A percentile compares a stretch with the other conserved stretches of the same genome.
Conservation (phyloP, 495 filamentous ascomycete genomes). For the Penicilliopsis zonata region DNA sequence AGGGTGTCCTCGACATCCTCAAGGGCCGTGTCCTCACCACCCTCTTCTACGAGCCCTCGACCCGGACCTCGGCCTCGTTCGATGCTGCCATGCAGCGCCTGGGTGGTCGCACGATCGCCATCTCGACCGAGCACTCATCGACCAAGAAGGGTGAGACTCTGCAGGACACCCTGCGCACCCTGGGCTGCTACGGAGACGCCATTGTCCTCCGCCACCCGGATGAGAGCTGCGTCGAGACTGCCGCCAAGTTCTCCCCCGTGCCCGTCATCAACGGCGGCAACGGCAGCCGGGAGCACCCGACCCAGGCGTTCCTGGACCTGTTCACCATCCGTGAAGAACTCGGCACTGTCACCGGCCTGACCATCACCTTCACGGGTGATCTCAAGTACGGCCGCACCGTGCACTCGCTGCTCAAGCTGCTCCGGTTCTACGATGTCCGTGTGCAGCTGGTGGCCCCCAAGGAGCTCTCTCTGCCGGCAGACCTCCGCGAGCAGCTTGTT, state of each 20-base stretch:
- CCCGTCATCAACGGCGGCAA: constrained; percentile 97
- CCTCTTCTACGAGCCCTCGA: constrained; percentile 96
- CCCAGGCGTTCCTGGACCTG: constrained; percentile 95
- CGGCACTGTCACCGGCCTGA: constrained; percentile 84
- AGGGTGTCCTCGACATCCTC: constrained; percentile 78
- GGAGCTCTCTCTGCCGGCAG: constrained; percentile 61
- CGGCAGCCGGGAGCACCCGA: constrained; percentile 88
- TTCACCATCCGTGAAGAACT: constrained; percentile 98
- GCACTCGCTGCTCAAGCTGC: constrained; percentile 84
- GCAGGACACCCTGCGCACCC: constrained; percentile 84
- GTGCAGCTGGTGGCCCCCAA: constrained; percentile 83
- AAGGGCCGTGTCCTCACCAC: constrained; percentile 76
- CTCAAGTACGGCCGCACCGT: constrained; percentile 87
- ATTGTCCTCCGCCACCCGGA: constrained; percentile 88
- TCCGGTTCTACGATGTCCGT: constrained; percentile 86
- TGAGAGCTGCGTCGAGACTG: constrained; percentile 61
- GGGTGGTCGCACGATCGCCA: constrained; percentile 68
- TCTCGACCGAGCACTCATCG: constrained; percentile 69
- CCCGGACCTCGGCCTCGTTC: constrained; percentile 89
- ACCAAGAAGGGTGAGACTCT: constrained; percentile 88
- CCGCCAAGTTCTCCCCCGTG: constrained; percentile 73
- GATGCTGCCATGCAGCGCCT: constrained; percentile 97
- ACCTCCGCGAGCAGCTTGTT: constrained; percentile 57
- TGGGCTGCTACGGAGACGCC: constrained; percentile 88
- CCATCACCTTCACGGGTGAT: constrained; percentile 91